Percentiles rank a stretch among this genome's conserved stretches.
Evolutionary conservation across 2,329 filamentous ascomycete genomes (phyloP).

Genomic region (Ilyonectria robusta): DNA sequence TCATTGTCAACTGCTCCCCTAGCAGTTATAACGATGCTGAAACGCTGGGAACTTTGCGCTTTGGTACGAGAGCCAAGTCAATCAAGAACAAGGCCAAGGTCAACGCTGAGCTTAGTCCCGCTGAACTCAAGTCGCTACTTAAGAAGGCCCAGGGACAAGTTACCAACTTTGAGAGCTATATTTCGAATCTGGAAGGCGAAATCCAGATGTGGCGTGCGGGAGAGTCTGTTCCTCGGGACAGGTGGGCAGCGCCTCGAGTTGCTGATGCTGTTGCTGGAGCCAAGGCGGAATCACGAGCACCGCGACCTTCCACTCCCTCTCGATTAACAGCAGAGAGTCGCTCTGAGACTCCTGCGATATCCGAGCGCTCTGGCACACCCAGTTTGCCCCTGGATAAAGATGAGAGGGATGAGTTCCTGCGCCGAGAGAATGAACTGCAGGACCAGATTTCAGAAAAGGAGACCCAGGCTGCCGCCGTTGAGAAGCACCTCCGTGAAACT

Average conservation of each 20-base stretch:
- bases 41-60: slow-evolving; percentile 91
- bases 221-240: slow-evolving; percentile 89
- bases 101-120: slow-evolving; percentile 96
- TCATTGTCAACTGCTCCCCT: slow-evolving; percentile 99
- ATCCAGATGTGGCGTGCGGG: slow-evolving; percentile 90
- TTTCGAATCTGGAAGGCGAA: slow-evolving; percentile 86
- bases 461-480: slow-evolving; percentile 81
- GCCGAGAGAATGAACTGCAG: slow-evolving; percentile 96
- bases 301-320: slow-evolving; percentile 68
- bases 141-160: slow-evolving; percentile 93
- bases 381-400: slow-evolving; percentile 94
- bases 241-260: slow-evolving; percentile 81
- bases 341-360: slow-evolving; percentile 74
- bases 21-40: slow-evolving; percentile 98
- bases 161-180: slow-evolving; percentile 89
- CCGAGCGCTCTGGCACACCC: slow-evolving; percentile 89
- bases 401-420: slow-evolving; percentile 94
- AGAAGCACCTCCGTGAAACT: slow-evolving; percentile 84
- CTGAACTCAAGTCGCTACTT: slow-evolving; percentile 92
- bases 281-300: slow-evolving; percentile 60
- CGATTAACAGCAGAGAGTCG: slow-evolving; percentile 70
- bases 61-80: slow-evolving; percentile 95
- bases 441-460: slow-evolving; percentile 97
- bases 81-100: slow-evolving; percentile 99
- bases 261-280: slow-evolving; percentile 59